These are phyloP conservation scores for Salvia rosmarinus DNA, from an alignment of 257 asterid species.

Conservation along the genomic window DNA sequence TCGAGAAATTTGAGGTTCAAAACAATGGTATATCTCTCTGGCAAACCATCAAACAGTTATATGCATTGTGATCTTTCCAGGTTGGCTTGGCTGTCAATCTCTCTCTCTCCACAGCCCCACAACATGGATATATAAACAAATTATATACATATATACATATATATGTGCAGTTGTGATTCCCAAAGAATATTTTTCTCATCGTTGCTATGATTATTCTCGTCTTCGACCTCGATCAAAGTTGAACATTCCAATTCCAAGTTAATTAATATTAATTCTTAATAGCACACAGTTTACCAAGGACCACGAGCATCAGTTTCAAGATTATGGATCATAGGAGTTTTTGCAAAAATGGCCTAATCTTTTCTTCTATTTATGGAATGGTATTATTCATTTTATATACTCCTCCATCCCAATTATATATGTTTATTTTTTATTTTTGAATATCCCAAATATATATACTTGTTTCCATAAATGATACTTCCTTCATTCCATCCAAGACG, in stretches of 20 bases:
- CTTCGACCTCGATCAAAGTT: neutral
- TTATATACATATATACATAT: neutral
- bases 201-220: conserved; percentile 6
- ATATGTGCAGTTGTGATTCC: neutral
- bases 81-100: conserved; percentile 47
- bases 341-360: neutral
- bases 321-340: conserved; percentile 21
- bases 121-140: conserved; percentile 26
- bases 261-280: conserved; percentile 4
- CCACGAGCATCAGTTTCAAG: conserved; percentile 27
- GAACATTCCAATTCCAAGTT: conserved; percentile 8
- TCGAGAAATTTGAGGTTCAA: conserved; percentile 22
- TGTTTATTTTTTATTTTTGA: too few species aligned
- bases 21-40: conserved; percentile 29
- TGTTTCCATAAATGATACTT: too few species aligned
- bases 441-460: too few species aligned
- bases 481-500: too few species aligned
- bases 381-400: too few species aligned
- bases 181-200: conserved; percentile 19
- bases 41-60: conserved; percentile 38
- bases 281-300: neutral
- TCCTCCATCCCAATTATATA: too few species aligned
- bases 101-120: conserved; percentile 40
- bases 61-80: conserved; percentile 47
- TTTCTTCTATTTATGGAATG: neutral